Conservation (phyloP, 2,329 filamentous ascomycete species). For the Penicillium concentricum region DNA sequence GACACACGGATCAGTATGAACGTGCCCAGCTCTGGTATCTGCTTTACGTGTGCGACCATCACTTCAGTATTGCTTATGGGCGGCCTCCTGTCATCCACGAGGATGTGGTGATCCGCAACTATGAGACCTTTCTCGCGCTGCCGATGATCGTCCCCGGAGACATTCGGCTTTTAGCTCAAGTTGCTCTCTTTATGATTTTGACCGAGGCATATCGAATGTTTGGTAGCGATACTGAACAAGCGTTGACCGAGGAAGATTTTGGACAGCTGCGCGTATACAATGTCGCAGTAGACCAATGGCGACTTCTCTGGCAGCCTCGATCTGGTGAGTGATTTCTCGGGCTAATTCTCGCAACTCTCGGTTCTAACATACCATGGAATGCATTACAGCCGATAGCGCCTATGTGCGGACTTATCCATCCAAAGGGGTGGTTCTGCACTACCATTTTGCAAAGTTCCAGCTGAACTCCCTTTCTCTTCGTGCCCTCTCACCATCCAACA, state of each 20-base stretch:
- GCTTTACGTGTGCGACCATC: constrained; percentile 65
- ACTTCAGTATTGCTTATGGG: constrained; percentile 63
- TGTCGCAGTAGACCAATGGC: constrained; percentile 54
- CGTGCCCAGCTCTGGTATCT: constrained; percentile 62
- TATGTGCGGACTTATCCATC: constrained; percentile 51
- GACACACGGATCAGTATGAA: constrained; percentile 52
- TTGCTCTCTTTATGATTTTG: constrained; percentile 59
- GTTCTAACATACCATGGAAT: constrained; percentile 7
- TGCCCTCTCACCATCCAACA: constrained; percentile 45
- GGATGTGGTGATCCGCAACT: constrained; percentile 57
- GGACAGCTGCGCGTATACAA: constrained; percentile 50
- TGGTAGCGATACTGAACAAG: constrained; percentile 55
- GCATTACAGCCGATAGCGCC: constrained; percentile 40
- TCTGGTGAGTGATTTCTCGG: constrained; percentile 36
- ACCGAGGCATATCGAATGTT: constrained; percentile 58
- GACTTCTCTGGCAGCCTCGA: constrained; percentile 49
- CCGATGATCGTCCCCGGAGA: constrained; percentile 55
- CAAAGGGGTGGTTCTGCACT: constrained; percentile 53
- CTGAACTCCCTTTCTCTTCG: constrained; percentile 47
- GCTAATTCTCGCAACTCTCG: not conserved
- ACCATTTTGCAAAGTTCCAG: constrained; percentile 55
- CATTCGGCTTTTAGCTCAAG: constrained; percentile 57
- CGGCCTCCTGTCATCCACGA: constrained; percentile 60
- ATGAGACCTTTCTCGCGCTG: constrained; percentile 56
- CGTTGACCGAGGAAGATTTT: constrained; percentile 52